These are phyloP conservation scores for Candida easanensis DNA, from an alignment of 805 yeast genomes.

Conservation along the genomic window DNA sequence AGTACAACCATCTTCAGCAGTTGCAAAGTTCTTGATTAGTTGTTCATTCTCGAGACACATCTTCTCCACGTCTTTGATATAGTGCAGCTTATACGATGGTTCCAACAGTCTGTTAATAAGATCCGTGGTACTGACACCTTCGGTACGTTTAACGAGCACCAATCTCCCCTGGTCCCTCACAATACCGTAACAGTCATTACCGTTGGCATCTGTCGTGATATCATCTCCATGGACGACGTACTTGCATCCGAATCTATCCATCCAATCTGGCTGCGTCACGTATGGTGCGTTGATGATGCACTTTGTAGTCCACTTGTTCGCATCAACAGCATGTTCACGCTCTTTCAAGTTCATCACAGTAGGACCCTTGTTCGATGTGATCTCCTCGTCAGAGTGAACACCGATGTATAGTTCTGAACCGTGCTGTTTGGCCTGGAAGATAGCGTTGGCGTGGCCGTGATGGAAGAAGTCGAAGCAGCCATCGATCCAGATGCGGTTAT, in stretches of 20 bases:
- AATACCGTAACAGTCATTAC: conserved; percentile 84
- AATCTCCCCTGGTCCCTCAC: conserved; percentile 86
- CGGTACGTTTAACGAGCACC: conserved; percentile 89
- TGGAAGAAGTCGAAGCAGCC: conserved; percentile 98
- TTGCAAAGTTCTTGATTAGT: conserved; percentile 47
- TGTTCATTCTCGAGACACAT: conserved; percentile 4
- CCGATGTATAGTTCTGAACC: conserved; percentile 81
- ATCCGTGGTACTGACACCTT: conserved; percentile 93
- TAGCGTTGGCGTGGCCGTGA: conserved; percentile 97
- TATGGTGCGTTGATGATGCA: conserved; percentile 84
- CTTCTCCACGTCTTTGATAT: conserved; percentile 9
- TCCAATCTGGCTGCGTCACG: conserved; percentile 74
- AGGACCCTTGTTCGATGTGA: conserved; percentile 80
- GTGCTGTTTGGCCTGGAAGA: conserved; percentile 84
- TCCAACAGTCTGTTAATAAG: conserved; percentile 82
- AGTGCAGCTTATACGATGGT: conserved; percentile 18
- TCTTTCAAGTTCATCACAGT: conserved; percentile 87
- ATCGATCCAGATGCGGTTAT: conserved; percentile 78
- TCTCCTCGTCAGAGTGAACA: conserved; percentile 89
- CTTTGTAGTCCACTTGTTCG: conserved; percentile 83
- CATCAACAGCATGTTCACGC: conserved; percentile 78
- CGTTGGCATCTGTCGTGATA: conserved; percentile 93
- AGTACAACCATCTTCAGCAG: conserved; percentile 56
- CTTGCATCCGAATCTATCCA: conserved; percentile 71
- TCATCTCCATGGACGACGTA: conserved; percentile 99